Evolutionary conservation across 164 flowering plant genomes (phyloP).

Genomic region (Protea cynaroides): DNA sequence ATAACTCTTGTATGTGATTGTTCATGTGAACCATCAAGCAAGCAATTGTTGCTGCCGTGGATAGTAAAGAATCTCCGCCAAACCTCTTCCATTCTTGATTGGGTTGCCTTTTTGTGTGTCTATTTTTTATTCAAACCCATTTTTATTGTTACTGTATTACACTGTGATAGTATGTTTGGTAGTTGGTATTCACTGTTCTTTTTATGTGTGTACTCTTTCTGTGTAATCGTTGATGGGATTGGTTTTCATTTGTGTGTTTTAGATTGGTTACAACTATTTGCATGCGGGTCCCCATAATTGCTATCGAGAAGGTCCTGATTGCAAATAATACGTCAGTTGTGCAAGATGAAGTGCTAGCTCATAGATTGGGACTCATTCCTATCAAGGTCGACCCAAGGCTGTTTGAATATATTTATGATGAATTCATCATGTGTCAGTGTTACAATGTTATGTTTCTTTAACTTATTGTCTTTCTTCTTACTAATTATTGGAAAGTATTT

Average conservation of each 20-base stretch:
- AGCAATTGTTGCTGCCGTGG: no score
- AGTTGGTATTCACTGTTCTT: not conserved
- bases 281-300: slow-evolving; percentile 84
- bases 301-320: slow-evolving; percentile 85
- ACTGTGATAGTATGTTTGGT: not conserved
- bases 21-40: no score
- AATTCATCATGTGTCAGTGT: not conserved
- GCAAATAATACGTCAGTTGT: slow-evolving; percentile 82
- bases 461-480: not conserved
- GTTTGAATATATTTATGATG: slow-evolving; percentile 50
- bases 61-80: no score
- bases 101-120: not conserved
- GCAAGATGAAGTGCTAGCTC: slow-evolving; percentile 93
- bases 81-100: not conserved
- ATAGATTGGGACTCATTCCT: slow-evolving; percentile 89
- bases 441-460: not conserved
- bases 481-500: not conserved
- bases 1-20: no score
- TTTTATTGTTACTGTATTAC: not conserved
- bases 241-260: not conserved
- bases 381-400: slow-evolving; percentile 75
- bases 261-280: not conserved
- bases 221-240: not conserved
- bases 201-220: not conserved
- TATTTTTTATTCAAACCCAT: not conserved